Evolutionary conservation across 805 yeast genomes (phyloP).

Genomic region (Kodamaea hsintzibuensis): DNA sequence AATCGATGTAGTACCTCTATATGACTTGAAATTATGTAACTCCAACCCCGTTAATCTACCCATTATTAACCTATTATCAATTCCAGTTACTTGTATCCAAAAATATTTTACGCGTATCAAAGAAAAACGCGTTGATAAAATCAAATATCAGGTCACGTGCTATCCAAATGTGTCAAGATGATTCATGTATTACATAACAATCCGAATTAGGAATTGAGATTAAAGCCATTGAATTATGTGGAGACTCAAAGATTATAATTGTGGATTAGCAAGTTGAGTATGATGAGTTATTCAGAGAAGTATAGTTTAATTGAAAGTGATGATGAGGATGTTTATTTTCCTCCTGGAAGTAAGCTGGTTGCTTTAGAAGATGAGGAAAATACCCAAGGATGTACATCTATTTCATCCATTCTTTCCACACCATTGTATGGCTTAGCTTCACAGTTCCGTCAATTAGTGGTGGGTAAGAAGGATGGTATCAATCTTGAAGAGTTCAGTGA

Average conservation of each 20-base stretch:
- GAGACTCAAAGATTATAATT: not conserved
- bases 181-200: not conserved
- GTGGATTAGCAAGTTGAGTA: not conserved
- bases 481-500: not conserved
- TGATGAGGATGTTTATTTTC: not conserved
- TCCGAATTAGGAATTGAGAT: not conserved
- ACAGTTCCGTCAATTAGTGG: not conserved
- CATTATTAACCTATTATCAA: conserved; percentile 43
- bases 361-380: conserved; percentile 6
- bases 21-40: conserved; percentile 87
- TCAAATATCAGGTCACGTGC: not conserved
- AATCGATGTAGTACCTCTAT: conserved; percentile 69
- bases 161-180: not conserved
- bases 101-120: not conserved
- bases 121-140: not conserved
- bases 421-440: not conserved
- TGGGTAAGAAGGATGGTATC: not conserved
- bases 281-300: conserved; percentile 3
- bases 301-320: not conserved
- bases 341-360: conserved; percentile 1
- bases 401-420: not conserved
- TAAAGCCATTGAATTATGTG: not conserved
- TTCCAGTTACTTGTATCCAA: not conserved
- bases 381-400: not conserved
- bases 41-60: conserved; percentile 81